These are phyloP conservation scores for Ceratobasidium theobromae DNA, from an alignment of 1,284 basidiomycete species.

Conservation along the genomic window DNA sequence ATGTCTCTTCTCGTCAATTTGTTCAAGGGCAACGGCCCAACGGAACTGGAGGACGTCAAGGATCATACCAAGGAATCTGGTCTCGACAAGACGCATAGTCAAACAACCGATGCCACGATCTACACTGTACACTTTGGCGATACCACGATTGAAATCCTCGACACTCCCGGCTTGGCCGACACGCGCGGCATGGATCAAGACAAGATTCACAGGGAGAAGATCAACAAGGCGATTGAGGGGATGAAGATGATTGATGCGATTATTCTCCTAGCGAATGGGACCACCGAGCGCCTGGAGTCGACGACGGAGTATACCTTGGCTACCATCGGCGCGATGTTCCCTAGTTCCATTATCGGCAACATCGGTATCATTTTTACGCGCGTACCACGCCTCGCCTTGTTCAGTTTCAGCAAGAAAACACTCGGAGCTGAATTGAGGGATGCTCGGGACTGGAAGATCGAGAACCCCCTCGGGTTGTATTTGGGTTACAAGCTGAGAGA, in stretches of 20 bases:
- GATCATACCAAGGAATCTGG: not conserved
- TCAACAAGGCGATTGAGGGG: constrained; percentile 30
- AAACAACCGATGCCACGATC: not conserved
- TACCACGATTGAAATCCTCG: constrained; percentile 35
- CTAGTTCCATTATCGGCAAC: constrained; percentile 39
- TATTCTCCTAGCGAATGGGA: constrained; percentile 24
- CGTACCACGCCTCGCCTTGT: constrained; percentile 33
- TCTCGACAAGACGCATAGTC: not conserved
- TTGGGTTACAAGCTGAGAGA: not conserved
- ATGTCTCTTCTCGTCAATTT: constrained; percentile 16
- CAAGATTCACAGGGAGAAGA: constrained; percentile 33
- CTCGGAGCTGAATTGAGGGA: constrained; percentile 22
- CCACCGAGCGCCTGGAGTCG: not conserved
- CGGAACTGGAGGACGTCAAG: not conserved
- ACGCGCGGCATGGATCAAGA: constrained; percentile 39
- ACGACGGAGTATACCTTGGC: constrained; percentile 1
- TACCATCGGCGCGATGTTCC: constrained; percentile 41
- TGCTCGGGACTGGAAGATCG: not conserved
- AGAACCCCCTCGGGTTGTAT: constrained; percentile 1
- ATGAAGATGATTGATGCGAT: constrained; percentile 10
- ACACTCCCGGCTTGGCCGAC: constrained; percentile 40
- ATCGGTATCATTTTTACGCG: constrained; percentile 43
- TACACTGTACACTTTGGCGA: constrained; percentile 24
- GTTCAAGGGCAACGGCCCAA: not conserved
- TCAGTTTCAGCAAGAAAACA: constrained; percentile 39